Base-by-base conservation (phyloP, 345 rosid species). In the Eutrema yunnanense region DNA sequence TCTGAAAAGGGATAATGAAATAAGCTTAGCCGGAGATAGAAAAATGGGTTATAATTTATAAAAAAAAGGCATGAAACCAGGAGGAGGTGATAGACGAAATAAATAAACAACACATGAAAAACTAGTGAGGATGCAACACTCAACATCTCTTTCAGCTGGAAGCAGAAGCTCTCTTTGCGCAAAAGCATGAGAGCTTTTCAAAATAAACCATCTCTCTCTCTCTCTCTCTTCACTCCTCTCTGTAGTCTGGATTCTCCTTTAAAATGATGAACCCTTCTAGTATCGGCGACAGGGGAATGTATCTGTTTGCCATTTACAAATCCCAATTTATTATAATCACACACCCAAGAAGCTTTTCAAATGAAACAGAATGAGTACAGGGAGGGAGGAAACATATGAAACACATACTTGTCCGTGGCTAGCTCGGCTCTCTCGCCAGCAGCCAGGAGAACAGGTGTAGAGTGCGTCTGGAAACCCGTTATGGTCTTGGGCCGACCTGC, bases 401-500 rank as follows among this genome's bases (percentile, higher is more conserved):
- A 50, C 87, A 73, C 87, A 73, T 78, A 95, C 99, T 95, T 90
- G 75, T 95, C 96, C 0, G 97, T 92, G 1, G 99, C 99, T 62
- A 95, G 77, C 50, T 95, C 98, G 6, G 98, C 97, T 71, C 97
- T 84, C 71, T 95, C 98, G 7, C 99, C 96, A 22, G 96, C 96
- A 59, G 99, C 97, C 12, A 95, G 79, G 74, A 95, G 98, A 69
- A 95, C 96, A 1, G 97, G 99, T 30, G 99, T 88, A 0, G 92
- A 85, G 77, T 92, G 96, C 22, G 99, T 92, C 83, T 95, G 98
- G 86, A 95, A 95, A 63, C 98, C 97, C 0, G 98, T 95, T 11
- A 95, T 92, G 29, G 99, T 87, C 83, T 85, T 95, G 40, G 99
- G 99, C 29, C 94, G 87, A 58, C 99, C 99, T 32, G 98, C 97